phyloP scores from a whole-genome alignment of 768 basidiomycete species.

The Termitomyces bulborhizus region DNA sequence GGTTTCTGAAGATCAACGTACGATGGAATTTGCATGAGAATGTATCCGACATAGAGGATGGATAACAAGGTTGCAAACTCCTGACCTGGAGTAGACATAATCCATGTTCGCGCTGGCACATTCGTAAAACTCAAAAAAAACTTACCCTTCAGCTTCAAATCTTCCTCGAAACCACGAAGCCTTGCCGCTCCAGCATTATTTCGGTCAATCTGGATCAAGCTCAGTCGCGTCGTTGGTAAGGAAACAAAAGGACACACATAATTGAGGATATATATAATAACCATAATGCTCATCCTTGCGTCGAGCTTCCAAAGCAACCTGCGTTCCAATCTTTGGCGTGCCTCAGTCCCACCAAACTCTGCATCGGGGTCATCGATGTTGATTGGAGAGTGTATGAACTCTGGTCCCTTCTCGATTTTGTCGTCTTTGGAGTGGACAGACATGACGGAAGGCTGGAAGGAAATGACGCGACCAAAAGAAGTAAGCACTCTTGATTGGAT shows the following conservation, averaged over 20 bases:
- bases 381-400: background rate
- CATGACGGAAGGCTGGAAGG: slow-evolving; percentile 4
- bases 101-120: background rate
- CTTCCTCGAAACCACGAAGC: slow-evolving; percentile 57
- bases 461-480: background rate
- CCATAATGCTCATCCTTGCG: slow-evolving; percentile 39
- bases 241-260: slow-evolving; percentile 19
- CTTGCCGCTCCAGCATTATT: slow-evolving; percentile 68
- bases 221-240: slow-evolving; percentile 13
- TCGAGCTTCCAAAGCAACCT: slow-evolving; percentile 44
- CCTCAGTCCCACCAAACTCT: slow-evolving; percentile 22
- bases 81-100: slow-evolving; percentile 12
- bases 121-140: background rate
- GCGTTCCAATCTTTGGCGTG: slow-evolving; percentile 23
- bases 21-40: slow-evolving; percentile 71
- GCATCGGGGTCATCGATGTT: slow-evolving; percentile 17
- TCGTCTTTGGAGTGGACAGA: slow-evolving; percentile 15
- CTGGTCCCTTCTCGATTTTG: slow-evolving; percentile 5
- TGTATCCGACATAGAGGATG: slow-evolving; percentile 62
- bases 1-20: slow-evolving; percentile 22
- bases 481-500: background rate
- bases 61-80: slow-evolving; percentile 58
- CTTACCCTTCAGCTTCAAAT: slow-evolving; percentile 46
- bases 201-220: slow-evolving; percentile 53
- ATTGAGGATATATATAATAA: slow-evolving; percentile 43